Evolutionary conservation across 2,329 filamentous ascomycete species (phyloP).

Genomic region (Colletotrichum sp.): DNA sequence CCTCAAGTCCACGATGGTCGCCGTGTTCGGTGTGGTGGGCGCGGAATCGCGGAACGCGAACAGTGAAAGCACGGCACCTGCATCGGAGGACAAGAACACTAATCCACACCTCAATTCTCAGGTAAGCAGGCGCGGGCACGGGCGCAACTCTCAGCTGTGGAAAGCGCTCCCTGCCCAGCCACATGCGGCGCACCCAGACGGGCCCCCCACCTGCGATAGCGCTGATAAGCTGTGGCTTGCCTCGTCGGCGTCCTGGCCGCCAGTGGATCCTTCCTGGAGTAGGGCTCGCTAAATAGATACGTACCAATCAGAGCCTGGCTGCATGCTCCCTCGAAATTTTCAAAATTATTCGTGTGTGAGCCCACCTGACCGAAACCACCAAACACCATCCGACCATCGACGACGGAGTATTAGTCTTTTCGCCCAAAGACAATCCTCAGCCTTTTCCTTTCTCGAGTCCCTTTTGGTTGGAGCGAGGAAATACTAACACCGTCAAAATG

Average conservation of each 20-base stretch:
- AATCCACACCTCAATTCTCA: not conserved
- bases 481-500: slow-evolving; percentile 70
- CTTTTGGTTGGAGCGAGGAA: slow-evolving; percentile 52
- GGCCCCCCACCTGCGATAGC: not conserved
- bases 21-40: not conserved
- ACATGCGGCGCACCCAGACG: not conserved
- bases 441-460: slow-evolving; percentile 42
- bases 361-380: not conserved
- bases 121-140: not conserved
- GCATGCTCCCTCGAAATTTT: not conserved
- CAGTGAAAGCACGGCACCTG: not conserved
- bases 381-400: slow-evolving; percentile 15
- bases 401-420: slow-evolving; percentile 27
- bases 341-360: not conserved
- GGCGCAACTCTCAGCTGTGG: not conserved
- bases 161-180: not conserved
- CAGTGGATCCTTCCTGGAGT: not conserved
- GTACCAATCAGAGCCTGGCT: not conserved
- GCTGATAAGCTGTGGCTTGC: not conserved
- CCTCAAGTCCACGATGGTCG: not conserved
- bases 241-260: not conserved
- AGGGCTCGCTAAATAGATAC: not conserved
- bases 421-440: slow-evolving; percentile 44
- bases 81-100: not conserved
- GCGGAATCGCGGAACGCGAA: not conserved